phyloP scores from a whole-genome alignment of 257 asterid genomes.

The Thymus mandschuricus region DNA sequence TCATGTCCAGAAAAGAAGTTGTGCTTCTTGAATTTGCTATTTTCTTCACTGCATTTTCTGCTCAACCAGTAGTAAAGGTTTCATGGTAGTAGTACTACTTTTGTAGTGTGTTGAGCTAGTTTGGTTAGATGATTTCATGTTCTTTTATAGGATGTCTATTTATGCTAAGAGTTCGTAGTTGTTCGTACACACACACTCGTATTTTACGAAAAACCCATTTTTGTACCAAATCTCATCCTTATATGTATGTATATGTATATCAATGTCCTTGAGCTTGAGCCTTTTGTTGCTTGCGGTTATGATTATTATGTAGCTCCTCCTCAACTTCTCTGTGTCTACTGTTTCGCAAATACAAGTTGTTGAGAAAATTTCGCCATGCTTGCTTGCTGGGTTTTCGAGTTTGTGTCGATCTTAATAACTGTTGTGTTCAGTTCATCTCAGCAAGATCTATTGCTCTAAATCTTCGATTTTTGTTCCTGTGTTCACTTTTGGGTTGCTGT shows the following conservation, averaged over 20 bases:
- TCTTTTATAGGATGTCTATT: too few relatives aligned
- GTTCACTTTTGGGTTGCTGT: background rate
- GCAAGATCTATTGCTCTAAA: slow-evolving; percentile 1
- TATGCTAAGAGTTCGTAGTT: background rate
- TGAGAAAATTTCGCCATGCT: background rate
- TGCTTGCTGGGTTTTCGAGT: background rate
- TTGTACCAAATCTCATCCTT: too few relatives aligned
- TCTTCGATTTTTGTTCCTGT: slow-evolving; percentile 10
- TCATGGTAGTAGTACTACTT: background rate
- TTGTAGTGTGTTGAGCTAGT: too few relatives aligned
- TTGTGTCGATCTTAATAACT: background rate
- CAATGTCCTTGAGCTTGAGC: background rate
- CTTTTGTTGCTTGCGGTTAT: background rate
- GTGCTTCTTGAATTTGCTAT: slow-evolving; percentile 19
- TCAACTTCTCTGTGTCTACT: background rate
- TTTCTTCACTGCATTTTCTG: background rate
- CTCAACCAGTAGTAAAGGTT: background rate
- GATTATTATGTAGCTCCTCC: background rate
- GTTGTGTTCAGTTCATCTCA: background rate
- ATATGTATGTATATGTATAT: too few relatives aligned
- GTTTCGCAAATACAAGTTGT: background rate
- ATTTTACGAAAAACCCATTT: too few relatives aligned
- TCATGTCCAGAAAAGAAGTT: background rate
- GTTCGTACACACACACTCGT: too few relatives aligned
- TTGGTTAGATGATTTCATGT: too few relatives aligned